These are phyloP conservation scores for Ganoderma lucidum DNA, from an alignment of 1,284 basidiomycete species.

Conservation along the genomic window DNA sequence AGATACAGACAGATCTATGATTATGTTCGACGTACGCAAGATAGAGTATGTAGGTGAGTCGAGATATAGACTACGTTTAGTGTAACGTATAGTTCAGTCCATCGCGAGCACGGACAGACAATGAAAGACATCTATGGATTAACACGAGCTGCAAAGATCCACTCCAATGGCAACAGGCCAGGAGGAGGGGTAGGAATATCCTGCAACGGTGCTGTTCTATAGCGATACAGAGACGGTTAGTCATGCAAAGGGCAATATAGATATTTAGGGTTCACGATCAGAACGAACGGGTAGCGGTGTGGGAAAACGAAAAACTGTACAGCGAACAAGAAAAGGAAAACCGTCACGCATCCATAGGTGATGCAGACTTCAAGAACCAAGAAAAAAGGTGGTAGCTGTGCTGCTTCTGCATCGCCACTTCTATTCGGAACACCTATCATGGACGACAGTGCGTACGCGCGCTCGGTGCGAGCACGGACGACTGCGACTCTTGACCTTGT, in stretches of 20 bases:
- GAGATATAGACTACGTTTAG: not conserved
- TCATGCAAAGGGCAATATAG: not conserved
- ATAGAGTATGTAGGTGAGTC: not conserved
- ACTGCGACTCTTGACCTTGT: conserved; percentile 1
- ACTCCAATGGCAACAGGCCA: not conserved
- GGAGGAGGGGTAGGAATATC: not conserved
- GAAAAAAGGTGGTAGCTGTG: conserved; percentile 3
- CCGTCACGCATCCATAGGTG: not conserved
- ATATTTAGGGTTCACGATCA: not conserved
- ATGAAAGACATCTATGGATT: not conserved
- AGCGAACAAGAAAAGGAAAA: not conserved
- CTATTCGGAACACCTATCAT: not conserved
- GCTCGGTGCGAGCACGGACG: not conserved
- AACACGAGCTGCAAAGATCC: not conserved
- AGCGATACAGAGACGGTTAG: not conserved
- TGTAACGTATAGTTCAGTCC: not conserved
- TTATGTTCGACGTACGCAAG: not conserved
- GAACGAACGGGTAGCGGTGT: not conserved
- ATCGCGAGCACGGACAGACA: not conserved
- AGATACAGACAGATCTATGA: conserved; percentile 3
- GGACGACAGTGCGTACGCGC: not conserved
- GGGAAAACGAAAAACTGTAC: not conserved
- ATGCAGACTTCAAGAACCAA: conserved; percentile 1
- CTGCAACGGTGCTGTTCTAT: not conserved
- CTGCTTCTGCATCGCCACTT: not conserved